A percentile compares a stretch with the other conserved stretches of the same genome.
phyloP scores from a whole-genome alignment of 2,329 filamentous ascomycete genomes.

The Zasmidium angulare region DNA sequence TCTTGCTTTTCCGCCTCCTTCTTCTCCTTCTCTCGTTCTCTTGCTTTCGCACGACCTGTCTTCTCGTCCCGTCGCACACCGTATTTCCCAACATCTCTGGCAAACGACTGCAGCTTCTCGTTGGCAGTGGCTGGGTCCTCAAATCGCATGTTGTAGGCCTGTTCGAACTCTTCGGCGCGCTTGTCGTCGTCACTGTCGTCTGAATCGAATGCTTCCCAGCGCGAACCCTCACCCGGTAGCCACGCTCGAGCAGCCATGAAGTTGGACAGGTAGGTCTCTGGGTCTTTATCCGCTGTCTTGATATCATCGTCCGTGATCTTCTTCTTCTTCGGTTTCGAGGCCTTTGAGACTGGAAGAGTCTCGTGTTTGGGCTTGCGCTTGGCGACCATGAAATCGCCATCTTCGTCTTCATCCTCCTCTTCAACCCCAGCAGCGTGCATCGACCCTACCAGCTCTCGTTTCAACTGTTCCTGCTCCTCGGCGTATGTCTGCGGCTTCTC shows the following conservation, averaged over 20 bases:
- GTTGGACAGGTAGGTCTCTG: slow-evolving; percentile 89
- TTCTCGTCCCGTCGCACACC: slow-evolving; percentile 89
- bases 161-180: slow-evolving; percentile 81
- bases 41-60: slow-evolving; percentile 71
- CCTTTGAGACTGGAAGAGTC: slow-evolving; percentile 20
- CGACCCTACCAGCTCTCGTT: slow-evolving; percentile 73
- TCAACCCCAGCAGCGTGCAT: slow-evolving; percentile 66
- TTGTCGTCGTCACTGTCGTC: slow-evolving; percentile 79
- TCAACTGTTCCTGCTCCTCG: slow-evolving; percentile 83
- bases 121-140: slow-evolving; percentile 88
- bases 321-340: slow-evolving; percentile 34
- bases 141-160: slow-evolving; percentile 93
- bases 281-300: slow-evolving; percentile 78
- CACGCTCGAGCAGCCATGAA: slow-evolving; percentile 92
- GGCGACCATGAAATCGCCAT: slow-evolving; percentile 71
- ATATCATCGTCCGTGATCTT: slow-evolving; percentile 62
- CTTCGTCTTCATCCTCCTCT: slow-evolving; percentile 54
- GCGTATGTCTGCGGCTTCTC: slow-evolving; percentile 68
- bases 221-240: slow-evolving; percentile 66
- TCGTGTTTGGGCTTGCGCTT: slow-evolving; percentile 56
- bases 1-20: slow-evolving; percentile 77
- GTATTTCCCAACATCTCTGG: slow-evolving; percentile 78
- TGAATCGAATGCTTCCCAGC: slow-evolving; percentile 82
- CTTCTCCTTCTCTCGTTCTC: slow-evolving; percentile 74
- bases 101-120: slow-evolving; percentile 82